phyloP scores from a whole-genome alignment of 768 basidiomycete genomes.

The Naganishia antarctica region DNA sequence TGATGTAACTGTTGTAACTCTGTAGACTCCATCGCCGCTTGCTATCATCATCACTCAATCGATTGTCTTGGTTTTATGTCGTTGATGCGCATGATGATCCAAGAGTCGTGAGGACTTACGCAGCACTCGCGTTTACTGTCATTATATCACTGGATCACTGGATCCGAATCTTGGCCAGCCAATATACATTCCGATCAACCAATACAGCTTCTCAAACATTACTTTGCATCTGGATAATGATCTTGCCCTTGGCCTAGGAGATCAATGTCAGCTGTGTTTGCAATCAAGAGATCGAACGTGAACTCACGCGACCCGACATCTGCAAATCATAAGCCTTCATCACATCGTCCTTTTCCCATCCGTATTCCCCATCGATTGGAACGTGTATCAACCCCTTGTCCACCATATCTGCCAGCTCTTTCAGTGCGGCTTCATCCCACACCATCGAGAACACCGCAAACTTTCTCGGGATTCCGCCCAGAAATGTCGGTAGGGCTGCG shows the following conservation, averaged over 20 bases:
- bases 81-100: too few relatives aligned
- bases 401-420: not conserved
- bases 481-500: not conserved
- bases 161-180: too few relatives aligned
- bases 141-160: too few relatives aligned
- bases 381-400: slow-evolving; percentile 4
- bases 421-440: slow-evolving; percentile 6
- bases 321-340: slow-evolving; percentile 24
- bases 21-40: too few relatives aligned
- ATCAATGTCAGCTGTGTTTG: slow-evolving; percentile 8
- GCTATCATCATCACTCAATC: too few relatives aligned
- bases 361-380: slow-evolving; percentile 20
- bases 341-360: slow-evolving; percentile 13
- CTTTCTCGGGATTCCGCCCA: slow-evolving; percentile 15
- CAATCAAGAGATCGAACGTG: not conserved
- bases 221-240: slow-evolving; percentile 19
- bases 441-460: slow-evolving; percentile 15
- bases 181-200: too few relatives aligned
- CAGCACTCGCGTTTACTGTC: too few relatives aligned
- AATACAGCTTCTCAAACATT: too few relatives aligned
- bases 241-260: slow-evolving; percentile 25
- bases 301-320: slow-evolving; percentile 26
- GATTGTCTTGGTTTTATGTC: too few relatives aligned
- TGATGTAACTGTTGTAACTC: too few relatives aligned
- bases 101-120: too few relatives aligned